These are phyloP conservation scores for Anthoceros angustus DNA, from an alignment of 225 moss, liverwort and hornwort genomes.

Conservation along the genomic window DNA sequence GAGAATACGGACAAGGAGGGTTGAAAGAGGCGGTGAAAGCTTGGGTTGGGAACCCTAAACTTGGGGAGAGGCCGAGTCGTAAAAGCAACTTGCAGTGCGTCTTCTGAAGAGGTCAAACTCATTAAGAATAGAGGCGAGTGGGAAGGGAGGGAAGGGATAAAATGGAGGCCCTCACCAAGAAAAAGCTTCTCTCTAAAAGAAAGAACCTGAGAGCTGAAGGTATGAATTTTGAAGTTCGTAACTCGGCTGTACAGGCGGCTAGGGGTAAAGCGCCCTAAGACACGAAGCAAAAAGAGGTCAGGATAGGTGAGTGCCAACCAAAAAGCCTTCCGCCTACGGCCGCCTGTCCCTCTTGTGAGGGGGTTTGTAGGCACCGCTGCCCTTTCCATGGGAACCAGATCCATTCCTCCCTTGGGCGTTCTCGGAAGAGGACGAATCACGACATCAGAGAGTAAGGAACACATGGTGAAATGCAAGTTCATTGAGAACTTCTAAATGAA, in stretches of 20 bases:
- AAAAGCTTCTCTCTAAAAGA: not conserved
- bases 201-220: not conserved
- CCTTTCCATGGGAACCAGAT: too few relatives aligned
- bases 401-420: too few relatives aligned
- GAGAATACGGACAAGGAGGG: not conserved
- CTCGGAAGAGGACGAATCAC: too few relatives aligned
- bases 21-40: not conserved
- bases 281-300: too few relatives aligned
- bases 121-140: not conserved
- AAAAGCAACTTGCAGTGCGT: not conserved
- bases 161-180: not conserved
- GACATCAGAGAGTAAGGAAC: too few relatives aligned
- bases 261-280: too few relatives aligned
- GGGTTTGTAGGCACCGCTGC: too few relatives aligned
- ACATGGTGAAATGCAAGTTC: too few relatives aligned
- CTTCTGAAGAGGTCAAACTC: not conserved
- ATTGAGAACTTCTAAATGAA: too few relatives aligned
- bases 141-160: not conserved
- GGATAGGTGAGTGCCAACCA: too few relatives aligned
- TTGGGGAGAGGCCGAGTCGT: not conserved
- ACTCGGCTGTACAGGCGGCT: not conserved
- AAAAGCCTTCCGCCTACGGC: too few relatives aligned
- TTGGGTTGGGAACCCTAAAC: not conserved
- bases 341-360: too few relatives aligned
- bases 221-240: not conserved